Percentiles rank a stretch among this genome's conserved stretches.
phyloP scores from a whole-genome alignment of 2,329 filamentous ascomycete genomes.

The Cordyceps javanica region DNA sequence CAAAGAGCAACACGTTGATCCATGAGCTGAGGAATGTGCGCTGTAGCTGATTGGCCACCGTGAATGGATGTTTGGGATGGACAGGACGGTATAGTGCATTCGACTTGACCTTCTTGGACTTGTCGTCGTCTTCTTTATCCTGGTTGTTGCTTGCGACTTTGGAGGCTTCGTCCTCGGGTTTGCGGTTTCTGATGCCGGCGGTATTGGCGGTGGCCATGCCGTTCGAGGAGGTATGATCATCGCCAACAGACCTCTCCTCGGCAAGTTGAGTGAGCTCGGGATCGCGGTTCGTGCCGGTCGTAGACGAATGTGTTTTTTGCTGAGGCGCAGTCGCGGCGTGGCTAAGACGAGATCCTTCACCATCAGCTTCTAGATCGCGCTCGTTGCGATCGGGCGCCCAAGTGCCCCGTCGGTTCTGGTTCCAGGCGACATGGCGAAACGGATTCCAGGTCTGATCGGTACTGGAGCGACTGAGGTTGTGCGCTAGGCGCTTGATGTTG shows the following conservation, averaged over 20 bases:
- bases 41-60: conserved; percentile 59
- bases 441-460: conserved; percentile 36
- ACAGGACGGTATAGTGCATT: conserved; percentile 39
- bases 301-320: conserved; percentile 13
- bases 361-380: conserved; percentile 15
- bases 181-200: conserved; percentile 26
- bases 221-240: conserved; percentile 19
- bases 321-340: conserved; percentile 30
- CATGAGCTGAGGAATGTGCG: conserved; percentile 75
- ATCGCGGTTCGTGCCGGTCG: conserved; percentile 14
- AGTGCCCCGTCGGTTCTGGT: conserved; percentile 25
- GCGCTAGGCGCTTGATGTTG: conserved; percentile 39
- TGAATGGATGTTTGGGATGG: conserved; percentile 50
- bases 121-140: conserved; percentile 21
- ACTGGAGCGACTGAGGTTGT: conserved; percentile 34
- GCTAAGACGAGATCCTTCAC: conserved; percentile 27
- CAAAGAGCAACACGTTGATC: conserved; percentile 76
- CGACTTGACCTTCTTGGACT: conserved; percentile 36
- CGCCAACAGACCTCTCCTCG: conserved; percentile 18
- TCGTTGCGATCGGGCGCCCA: conserved; percentile 28
- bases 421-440: conserved; percentile 37
- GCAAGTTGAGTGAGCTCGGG: conserved; percentile 11
- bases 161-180: conserved; percentile 20
- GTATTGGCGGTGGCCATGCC: conserved; percentile 18
- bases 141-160: conserved; percentile 13